Evolutionary conservation across 768 basidiomycete genomes (phyloP).

Genomic region (Agrocybe praecox): DNA sequence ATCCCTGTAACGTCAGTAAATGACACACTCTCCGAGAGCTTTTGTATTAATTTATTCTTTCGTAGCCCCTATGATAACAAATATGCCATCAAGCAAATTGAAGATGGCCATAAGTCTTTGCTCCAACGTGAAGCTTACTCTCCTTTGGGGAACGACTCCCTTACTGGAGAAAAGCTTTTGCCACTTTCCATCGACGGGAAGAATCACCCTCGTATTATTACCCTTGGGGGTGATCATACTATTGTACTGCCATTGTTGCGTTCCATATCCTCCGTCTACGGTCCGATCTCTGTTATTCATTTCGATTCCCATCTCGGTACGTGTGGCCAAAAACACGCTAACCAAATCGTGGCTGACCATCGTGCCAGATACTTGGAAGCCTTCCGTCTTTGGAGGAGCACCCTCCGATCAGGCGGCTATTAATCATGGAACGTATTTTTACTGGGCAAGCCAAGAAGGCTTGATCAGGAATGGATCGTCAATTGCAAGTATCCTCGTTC

Average conservation of each 20-base stretch:
- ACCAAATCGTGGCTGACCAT: slow-evolving; percentile 10
- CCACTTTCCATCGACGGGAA: slow-evolving; percentile 71
- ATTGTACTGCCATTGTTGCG: slow-evolving; percentile 66
- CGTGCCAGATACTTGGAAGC: slow-evolving; percentile 69
- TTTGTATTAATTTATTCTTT: background rate
- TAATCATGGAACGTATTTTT: slow-evolving; percentile 91
- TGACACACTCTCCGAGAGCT: background rate
- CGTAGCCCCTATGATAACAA: slow-evolving; percentile 75
- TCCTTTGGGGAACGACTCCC: slow-evolving; percentile 61
- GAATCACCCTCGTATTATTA: slow-evolving; percentile 78
- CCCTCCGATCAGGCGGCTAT: slow-evolving; percentile 74
- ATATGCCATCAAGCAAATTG: slow-evolving; percentile 73
- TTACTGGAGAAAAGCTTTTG: slow-evolving; percentile 56
- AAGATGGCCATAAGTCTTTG: slow-evolving; percentile 69
- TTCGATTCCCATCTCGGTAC: slow-evolving; percentile 78
- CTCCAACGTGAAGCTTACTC: slow-evolving; percentile 66
- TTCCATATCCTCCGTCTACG: slow-evolving; percentile 77
- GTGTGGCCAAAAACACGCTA: slow-evolving; percentile 10
- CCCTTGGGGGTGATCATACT: slow-evolving; percentile 88
- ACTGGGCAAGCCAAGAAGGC: slow-evolving; percentile 84
- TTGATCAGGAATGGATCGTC: slow-evolving; percentile 76
- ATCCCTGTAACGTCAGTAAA: slow-evolving; percentile 63
- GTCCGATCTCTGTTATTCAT: slow-evolving; percentile 81
- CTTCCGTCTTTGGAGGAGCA: slow-evolving; percentile 72
- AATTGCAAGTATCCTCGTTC: slow-evolving; percentile 71